Percentiles rank a stretch among this genome's conserved stretches.
Evolutionary conservation across 2,329 filamentous ascomycete genomes (phyloP).

Genomic region (Teratosphaeria nubilosa): DNA sequence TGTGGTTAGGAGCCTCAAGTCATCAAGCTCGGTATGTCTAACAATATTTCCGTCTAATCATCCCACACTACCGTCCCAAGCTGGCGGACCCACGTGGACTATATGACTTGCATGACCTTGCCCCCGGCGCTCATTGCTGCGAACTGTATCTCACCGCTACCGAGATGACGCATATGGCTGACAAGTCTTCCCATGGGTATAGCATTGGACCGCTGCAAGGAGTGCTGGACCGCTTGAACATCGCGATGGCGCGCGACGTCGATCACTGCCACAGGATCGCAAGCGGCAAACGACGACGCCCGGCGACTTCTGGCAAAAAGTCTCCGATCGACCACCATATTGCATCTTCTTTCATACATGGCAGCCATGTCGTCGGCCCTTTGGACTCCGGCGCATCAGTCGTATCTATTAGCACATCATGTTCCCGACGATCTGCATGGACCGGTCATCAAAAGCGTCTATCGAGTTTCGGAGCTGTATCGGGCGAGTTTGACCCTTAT

Average conservation of each 20-base stretch:
- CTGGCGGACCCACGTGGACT: not conserved
- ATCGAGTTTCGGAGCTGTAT: not conserved
- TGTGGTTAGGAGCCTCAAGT: slow-evolving; percentile 49
- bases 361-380: not conserved
- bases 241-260: not conserved
- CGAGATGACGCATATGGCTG: not conserved
- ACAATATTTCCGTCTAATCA: not conserved
- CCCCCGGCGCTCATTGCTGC: not conserved
- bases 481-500: not conserved
- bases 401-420: not conserved
- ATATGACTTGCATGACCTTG: not conserved
- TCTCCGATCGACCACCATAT: not conserved
- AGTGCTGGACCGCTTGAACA: not conserved
- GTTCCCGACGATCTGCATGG: not conserved
- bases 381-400: not conserved
- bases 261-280: not conserved
- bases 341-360: not conserved
- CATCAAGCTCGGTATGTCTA: not conserved
- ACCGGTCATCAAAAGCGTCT: not conserved
- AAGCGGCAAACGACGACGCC: not conserved
- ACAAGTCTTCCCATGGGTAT: not conserved
- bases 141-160: not conserved
- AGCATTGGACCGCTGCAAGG: not conserved
- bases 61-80: not conserved
- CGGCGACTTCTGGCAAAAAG: not conserved